Base-by-base conservation (phyloP, 805 yeast species). In the Candida methanosorbosa region DNA sequence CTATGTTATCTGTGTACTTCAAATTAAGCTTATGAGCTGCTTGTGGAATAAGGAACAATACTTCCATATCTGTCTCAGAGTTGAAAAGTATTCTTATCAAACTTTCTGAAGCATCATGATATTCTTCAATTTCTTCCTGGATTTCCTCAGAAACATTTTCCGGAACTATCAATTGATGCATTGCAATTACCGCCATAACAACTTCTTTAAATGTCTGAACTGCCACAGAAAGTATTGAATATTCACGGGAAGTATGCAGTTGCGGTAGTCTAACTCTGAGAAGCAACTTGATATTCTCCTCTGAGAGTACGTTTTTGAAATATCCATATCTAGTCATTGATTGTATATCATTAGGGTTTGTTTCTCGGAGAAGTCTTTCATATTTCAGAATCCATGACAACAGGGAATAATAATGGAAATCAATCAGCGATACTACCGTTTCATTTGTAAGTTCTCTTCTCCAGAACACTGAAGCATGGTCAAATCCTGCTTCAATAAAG, bases 341-440 rank as follows among this genome's bases (percentile, higher is more conserved):
- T 4, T 56, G 50, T 8, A 52, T 56, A 9, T n/a, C 18, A 9
- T n/a, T 18, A 4, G 4, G 11, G n/a, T 31, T 36, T 18, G 34
- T 29, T 18, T 54, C 49, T 24, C 60, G 50, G 39, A 61, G 47
- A 6, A 48, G 56, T 16, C 81, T 60, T 45, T 81, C 85, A 39
- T 75, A 85, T 23, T 69, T 68, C 32, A 86, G 60, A 45, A 86
- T 79, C 96, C 97, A 90, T 1, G 84, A 66, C 5, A 71, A 59
- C 5, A 83, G 60, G 38, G 72, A 64, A 28, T 82, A 68, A 49
- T 70, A 87, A 30, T 74, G 75, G 33, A 54, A 55, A 19, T 50
- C 50, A 16, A 52, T 35, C 18, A 51, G 48, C 42, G 54, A 35
- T 40, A 49, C 54, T 17, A 39, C 15, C 36, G 50, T 19, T 26